Evolutionary conservation across 106 monocot species (phyloP).

Genomic region (Iris macrosiphon): DNA sequence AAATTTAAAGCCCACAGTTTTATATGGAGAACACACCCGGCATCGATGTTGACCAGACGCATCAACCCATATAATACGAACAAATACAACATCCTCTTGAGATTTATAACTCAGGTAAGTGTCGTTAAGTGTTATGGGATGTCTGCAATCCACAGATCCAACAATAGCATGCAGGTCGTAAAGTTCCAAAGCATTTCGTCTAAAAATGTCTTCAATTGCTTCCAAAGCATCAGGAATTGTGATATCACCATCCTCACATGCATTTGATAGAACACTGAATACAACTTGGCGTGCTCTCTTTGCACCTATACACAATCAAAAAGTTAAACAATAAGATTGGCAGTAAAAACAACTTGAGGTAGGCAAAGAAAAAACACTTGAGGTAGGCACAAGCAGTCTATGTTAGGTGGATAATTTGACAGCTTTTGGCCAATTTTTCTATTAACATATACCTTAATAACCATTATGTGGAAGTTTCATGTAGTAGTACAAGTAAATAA

Average conservation of each 20-base stretch:
- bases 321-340: neutral
- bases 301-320: conserved; percentile 40
- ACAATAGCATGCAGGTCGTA: conserved; percentile 52
- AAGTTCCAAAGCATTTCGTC: conserved; percentile 53
- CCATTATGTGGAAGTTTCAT: too few species aligned
- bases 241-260: conserved; percentile 89
- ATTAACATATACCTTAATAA: too few species aligned
- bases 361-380: neutral
- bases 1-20: too few species aligned
- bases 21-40: conserved; percentile 35
- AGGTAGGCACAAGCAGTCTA: too few species aligned
- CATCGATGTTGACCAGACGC: conserved; percentile 87
- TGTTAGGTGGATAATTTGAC: too few species aligned
- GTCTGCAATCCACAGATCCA: conserved; percentile 24
- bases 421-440: too few species aligned
- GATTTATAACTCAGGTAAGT: conserved; percentile 2
- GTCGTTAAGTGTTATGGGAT: neutral
- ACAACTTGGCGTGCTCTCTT: conserved; percentile 82
- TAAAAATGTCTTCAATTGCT: conserved; percentile 71
- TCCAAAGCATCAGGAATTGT: conserved; percentile 74
- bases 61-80: conserved; percentile 82
- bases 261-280: conserved; percentile 54
- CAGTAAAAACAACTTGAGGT: neutral
- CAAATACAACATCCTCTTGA: conserved; percentile 41
- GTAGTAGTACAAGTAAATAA: too few species aligned